Percentiles rank a stretch among this genome's conserved stretches.
Conservation (phyloP, 148 eudicot genomes). For the Chenopodium suecicum region DNA sequence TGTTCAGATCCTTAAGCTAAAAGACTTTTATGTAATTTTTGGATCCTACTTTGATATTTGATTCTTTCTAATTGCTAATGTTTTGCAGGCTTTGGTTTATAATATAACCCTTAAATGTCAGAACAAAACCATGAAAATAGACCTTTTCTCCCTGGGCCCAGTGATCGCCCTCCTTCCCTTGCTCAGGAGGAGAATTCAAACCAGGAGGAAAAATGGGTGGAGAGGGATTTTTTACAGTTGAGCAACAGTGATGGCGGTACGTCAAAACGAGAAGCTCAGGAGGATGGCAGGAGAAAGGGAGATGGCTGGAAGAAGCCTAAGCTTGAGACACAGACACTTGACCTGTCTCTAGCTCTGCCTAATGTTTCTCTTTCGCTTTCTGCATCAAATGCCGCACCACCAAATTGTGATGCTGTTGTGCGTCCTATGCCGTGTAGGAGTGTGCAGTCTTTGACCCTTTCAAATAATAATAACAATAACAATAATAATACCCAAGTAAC, state of each 20-base stretch:
- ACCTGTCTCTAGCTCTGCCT: slow-evolving; percentile 67
- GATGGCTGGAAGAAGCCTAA: slow-evolving; percentile 60
- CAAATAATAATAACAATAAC: slow-evolving; percentile 35
- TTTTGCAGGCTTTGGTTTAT: too few relatives aligned
- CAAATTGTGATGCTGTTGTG: slow-evolving; percentile 24
- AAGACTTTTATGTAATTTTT: too few relatives aligned
- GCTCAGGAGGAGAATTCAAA: too few relatives aligned
- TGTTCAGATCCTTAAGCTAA: too few relatives aligned
- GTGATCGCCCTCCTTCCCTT: too few relatives aligned
- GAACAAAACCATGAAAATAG: too few relatives aligned
- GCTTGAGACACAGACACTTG: slow-evolving; percentile 49
- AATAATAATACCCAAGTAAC: slow-evolving; percentile 46
- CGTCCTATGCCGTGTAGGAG: slow-evolving; percentile 43
- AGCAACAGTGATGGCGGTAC: slow-evolving; percentile 35
- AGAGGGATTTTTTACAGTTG: slow-evolving; percentile 76
- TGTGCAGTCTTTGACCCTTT: slow-evolving; percentile 53
- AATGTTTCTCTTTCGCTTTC: slow-evolving; percentile 68
- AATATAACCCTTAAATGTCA: too few relatives aligned
- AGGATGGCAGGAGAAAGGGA: slow-evolving; percentile 36
- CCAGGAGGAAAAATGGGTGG: slow-evolving; percentile 41
- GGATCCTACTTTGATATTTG: too few relatives aligned
- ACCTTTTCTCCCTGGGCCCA: too few relatives aligned
- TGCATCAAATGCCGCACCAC: slow-evolving; percentile 46
- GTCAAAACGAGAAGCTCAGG: slow-evolving; percentile 41
- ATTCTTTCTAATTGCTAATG: too few relatives aligned